Conservation (phyloP, 2,329 filamentous ascomycete species). For the Pseudocercospora cruenta region DNA sequence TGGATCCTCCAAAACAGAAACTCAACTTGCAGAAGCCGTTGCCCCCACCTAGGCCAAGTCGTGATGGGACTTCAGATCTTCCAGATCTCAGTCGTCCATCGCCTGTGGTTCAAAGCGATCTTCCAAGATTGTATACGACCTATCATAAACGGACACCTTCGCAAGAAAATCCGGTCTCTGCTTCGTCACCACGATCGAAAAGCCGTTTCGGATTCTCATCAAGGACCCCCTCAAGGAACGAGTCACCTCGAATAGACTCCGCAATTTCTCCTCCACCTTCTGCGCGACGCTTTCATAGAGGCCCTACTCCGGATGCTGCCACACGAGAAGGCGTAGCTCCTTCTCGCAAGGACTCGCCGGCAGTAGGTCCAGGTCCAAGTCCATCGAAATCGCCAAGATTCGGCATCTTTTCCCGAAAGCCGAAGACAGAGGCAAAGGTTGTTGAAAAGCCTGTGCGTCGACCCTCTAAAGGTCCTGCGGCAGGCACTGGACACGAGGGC, state of each 20-base stretch:
- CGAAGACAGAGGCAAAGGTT: constrained; percentile 61
- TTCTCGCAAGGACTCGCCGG: constrained; percentile 39
- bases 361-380: constrained; percentile 59
- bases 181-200: constrained; percentile 41
- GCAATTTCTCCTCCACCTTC: constrained; percentile 36
- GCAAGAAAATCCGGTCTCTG: constrained; percentile 45
- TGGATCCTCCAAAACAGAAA: constrained; percentile 62
- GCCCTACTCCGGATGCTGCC: constrained; percentile 23
- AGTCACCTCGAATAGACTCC: constrained; percentile 38
- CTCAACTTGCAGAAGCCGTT: constrained; percentile 45
- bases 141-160: constrained; percentile 57
- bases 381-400: constrained; percentile 68
- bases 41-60: constrained; percentile 49
- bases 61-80: constrained; percentile 51
- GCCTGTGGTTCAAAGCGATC: constrained; percentile 61
- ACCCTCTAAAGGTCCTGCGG: constrained; percentile 75
- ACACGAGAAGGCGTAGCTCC: constrained; percentile 17
- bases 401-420: constrained; percentile 74
- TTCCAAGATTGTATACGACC: constrained; percentile 51
- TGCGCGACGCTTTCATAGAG: constrained; percentile 25
- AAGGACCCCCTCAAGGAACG: constrained; percentile 34
- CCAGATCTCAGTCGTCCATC: constrained; percentile 51
- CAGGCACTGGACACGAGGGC: constrained; percentile 92
- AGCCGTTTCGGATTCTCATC: constrained; percentile 43
- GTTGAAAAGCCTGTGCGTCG: constrained; percentile 62